These are phyloP conservation scores for Skeletonema menzelii DNA, from an alignment of 108 stramenopile genomes.

Conservation along the genomic window DNA sequence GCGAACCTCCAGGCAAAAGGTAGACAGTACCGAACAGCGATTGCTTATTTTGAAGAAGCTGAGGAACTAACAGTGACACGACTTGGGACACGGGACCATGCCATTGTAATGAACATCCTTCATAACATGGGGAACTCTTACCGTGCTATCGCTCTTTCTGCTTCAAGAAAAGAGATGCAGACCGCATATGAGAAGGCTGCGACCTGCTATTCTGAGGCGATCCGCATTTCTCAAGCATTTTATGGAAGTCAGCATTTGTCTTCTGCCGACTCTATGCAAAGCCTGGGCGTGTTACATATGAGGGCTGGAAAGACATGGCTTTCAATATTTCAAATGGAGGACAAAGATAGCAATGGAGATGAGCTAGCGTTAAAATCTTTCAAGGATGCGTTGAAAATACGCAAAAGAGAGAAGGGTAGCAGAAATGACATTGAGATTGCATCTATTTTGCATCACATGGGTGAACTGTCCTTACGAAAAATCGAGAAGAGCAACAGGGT, in stretches of 20 bases:
- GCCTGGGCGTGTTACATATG: conserved; percentile 34
- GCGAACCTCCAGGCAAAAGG: conserved; percentile 39
- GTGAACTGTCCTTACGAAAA: conserved; percentile 23
- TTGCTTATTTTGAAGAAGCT: conserved; percentile 43
- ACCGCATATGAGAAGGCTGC: conserved; percentile 35
- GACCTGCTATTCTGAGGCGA: conserved; percentile 42
- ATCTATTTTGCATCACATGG: conserved; percentile 29
- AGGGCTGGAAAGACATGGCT: conserved; percentile 18
- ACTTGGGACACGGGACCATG: conserved; percentile 45
- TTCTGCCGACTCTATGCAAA: conserved; percentile 39
- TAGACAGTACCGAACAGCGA: conserved; percentile 31
- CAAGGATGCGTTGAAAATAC: conserved; percentile 27
- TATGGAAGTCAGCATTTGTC: conserved; percentile 31
- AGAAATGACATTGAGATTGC: conserved; percentile 25
- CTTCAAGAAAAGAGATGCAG: conserved; percentile 7
- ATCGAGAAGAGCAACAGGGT: conserved; percentile 16
- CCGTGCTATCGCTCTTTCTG: conserved; percentile 20
- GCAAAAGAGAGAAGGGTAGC: conserved; percentile 30
- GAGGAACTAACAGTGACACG: conserved; percentile 31
- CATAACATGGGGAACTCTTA: conserved; percentile 44
- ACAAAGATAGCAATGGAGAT: conserved; percentile 13
- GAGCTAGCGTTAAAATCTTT: conserved; percentile 32
- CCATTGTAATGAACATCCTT: conserved; percentile 42
- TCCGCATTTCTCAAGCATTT: conserved; percentile 34
- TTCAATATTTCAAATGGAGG: conserved; percentile 24